Evolutionary conservation across 208 protist genomes (phyloP).

Genomic region (Acanthamoeba triangularis): DNA sequence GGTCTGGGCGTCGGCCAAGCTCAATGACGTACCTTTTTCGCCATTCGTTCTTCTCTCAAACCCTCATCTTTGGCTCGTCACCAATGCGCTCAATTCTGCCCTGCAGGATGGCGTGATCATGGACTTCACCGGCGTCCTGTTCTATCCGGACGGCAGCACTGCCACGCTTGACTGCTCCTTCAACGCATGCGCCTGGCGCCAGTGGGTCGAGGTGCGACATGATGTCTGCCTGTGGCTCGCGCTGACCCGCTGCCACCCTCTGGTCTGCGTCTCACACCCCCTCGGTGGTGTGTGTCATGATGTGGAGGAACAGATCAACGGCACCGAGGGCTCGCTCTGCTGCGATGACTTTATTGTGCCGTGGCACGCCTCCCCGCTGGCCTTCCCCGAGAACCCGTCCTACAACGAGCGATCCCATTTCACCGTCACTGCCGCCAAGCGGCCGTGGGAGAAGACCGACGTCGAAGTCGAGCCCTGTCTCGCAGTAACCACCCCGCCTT

Average conservation of each 20-base stretch:
- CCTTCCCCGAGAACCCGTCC: not conserved
- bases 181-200: not conserved
- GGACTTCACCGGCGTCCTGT: slow-evolving; percentile 41
- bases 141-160: slow-evolving; percentile 11
- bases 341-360: slow-evolving; percentile 43
- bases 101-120: slow-evolving; percentile 21
- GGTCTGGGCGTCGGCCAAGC: slow-evolving; percentile 52
- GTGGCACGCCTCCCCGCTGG: not conserved
- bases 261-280: too few species aligned
- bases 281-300: too few species aligned
- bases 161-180: slow-evolving; percentile 63
- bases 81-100: too few species aligned
- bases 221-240: too few species aligned
- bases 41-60: too few species aligned
- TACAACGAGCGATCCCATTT: slow-evolving; percentile 6
- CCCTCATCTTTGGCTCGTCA: not conserved
- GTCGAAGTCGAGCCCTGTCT: slow-evolving; percentile 52
- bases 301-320: not conserved
- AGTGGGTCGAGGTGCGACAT: slow-evolving; percentile 3
- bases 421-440: not conserved
- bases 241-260: too few species aligned
- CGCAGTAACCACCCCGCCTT: not conserved
- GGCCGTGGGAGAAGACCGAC: slow-evolving; percentile 9
- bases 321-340: not conserved
- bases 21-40: not conserved